A percentile compares a stretch with the other conserved stretches of the same genome.
Conservation (phyloP, 1,284 basidiomycete genomes). For the Somion occarium region DNA sequence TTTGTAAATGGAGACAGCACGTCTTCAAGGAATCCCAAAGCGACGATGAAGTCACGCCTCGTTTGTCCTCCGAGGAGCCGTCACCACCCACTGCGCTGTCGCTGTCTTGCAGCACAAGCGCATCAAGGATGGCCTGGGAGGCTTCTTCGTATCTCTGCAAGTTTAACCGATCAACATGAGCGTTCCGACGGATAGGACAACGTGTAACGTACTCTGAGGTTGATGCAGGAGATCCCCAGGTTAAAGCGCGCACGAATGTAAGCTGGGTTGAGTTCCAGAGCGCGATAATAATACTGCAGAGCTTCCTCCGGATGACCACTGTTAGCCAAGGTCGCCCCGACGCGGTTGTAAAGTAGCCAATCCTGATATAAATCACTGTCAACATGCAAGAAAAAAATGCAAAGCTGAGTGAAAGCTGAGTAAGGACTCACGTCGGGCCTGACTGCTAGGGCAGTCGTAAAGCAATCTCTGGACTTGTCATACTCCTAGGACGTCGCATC, state of each 20-base stretch:
- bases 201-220: slow-evolving; percentile 60
- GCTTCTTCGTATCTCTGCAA: slow-evolving; percentile 76
- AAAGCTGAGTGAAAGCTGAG: neutral
- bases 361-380: slow-evolving; percentile 50
- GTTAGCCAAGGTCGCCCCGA: slow-evolving; percentile 96
- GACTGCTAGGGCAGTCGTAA: slow-evolving; percentile 82
- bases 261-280: slow-evolving; percentile 85
- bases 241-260: slow-evolving; percentile 95
- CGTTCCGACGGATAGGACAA: neutral
- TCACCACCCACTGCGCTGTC: slow-evolving; percentile 51
- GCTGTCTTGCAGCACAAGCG: slow-evolving; percentile 80
- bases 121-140: slow-evolving; percentile 80
- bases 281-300: slow-evolving; percentile 85
- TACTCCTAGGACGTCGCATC: slow-evolving; percentile 81
- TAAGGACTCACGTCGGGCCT: slow-evolving; percentile 69
- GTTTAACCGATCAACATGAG: neutral
- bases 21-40: slow-evolving; percentile 86
- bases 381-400: neutral
- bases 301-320: slow-evolving; percentile 82
- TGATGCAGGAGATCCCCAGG: slow-evolving; percentile 87
- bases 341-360: slow-evolving; percentile 93
- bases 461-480: slow-evolving; percentile 91
- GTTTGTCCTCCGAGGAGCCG: slow-evolving; percentile 36
- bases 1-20: slow-evolving; percentile 72
- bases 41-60: slow-evolving; percentile 70